Evolutionary conservation across 345 rosid genomes (phyloP).

Genomic region (Schrenkiella parvula): DNA sequence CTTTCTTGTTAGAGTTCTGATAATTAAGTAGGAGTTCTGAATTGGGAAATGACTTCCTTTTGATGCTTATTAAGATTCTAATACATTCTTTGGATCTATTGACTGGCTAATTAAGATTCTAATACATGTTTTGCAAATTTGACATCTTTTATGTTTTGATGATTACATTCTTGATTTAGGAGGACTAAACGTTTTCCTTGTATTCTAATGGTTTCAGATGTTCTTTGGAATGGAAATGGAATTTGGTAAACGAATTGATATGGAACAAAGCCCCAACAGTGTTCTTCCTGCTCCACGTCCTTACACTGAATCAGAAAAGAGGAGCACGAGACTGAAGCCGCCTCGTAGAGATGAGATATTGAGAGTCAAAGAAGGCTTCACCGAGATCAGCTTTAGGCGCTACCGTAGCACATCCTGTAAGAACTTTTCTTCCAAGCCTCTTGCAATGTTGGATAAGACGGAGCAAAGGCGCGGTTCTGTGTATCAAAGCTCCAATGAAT

Average conservation of each 20-base stretch:
- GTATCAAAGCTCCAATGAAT: constrained; percentile 67
- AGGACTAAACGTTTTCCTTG: constrained; percentile 10
- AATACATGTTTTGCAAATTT: not conserved
- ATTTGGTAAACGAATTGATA: constrained; percentile 40
- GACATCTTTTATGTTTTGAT: not conserved
- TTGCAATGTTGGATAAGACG: constrained; percentile 34
- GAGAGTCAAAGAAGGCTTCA: constrained; percentile 66
- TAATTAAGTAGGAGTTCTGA: not conserved
- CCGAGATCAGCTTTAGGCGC: constrained; percentile 71
- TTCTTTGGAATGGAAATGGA: constrained; percentile 53
- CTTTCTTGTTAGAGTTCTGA: not conserved
- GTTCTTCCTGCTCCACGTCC: constrained; percentile 61
- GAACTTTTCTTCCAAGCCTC: constrained; percentile 44
- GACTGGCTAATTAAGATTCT: not conserved
- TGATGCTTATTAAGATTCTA: not conserved
- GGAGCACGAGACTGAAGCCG: constrained; percentile 41
- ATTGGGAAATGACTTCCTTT: not conserved
- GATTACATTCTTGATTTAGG: not conserved
- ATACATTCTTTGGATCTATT: not conserved
- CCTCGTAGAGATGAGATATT: constrained; percentile 49
- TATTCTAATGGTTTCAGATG: constrained; percentile 22
- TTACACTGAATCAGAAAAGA: constrained; percentile 41
- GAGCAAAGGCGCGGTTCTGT: constrained; percentile 71
- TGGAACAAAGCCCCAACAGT: constrained; percentile 71
- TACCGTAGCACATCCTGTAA: constrained; percentile 77